Percentiles rank a stretch among this genome's conserved stretches.
These are phyloP conservation scores for Carpinus viminea DNA, from an alignment of 306 rosid species.

Conservation along the genomic window DNA sequence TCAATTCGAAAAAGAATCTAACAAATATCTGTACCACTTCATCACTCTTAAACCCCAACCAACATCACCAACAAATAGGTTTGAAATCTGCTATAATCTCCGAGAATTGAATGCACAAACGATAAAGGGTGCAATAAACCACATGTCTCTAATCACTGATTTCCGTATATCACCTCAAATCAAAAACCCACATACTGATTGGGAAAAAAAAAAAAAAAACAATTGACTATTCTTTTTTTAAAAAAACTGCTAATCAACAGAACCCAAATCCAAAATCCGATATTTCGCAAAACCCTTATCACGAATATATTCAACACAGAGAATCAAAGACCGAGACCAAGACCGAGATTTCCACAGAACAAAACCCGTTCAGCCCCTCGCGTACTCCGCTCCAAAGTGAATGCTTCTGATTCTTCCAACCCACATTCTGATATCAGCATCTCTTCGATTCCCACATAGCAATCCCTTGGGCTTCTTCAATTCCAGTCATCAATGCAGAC, in stretches of 20 bases:
- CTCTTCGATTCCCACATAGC: conserved; percentile 14
- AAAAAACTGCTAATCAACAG: conserved; percentile 30
- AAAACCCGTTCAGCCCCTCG: conserved; percentile 38
- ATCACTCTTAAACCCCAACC: conserved; percentile 15
- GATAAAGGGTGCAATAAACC: not conserved
- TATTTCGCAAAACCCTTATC: conserved; percentile 18
- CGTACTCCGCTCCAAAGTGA: not conserved
- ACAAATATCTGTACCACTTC: conserved; percentile 15
- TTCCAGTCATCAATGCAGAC: conserved; percentile 22
- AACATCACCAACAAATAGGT: conserved; percentile 27
- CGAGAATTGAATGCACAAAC: conserved; percentile 6
- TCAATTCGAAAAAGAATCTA: conserved; percentile 20
- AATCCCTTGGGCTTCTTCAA: conserved; percentile 28
- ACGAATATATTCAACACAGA: conserved; percentile 33
- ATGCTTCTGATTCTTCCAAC: conserved; percentile 27
- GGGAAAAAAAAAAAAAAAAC: conserved; percentile 1
- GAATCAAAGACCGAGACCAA: conserved; percentile 31
- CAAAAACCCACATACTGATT: conserved; percentile 32
- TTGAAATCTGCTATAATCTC: conserved; percentile 18
- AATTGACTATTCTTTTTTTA: conserved; percentile 18
- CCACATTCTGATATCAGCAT: conserved; percentile 24
- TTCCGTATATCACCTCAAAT: conserved; percentile 27
- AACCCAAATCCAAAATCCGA: conserved; percentile 36
- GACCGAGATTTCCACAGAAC: conserved; percentile 32
- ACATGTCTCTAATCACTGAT: conserved; percentile 1